Conservation (phyloP, 768 basidiomycete species). For the Xerocomus spinulosus region DNA sequence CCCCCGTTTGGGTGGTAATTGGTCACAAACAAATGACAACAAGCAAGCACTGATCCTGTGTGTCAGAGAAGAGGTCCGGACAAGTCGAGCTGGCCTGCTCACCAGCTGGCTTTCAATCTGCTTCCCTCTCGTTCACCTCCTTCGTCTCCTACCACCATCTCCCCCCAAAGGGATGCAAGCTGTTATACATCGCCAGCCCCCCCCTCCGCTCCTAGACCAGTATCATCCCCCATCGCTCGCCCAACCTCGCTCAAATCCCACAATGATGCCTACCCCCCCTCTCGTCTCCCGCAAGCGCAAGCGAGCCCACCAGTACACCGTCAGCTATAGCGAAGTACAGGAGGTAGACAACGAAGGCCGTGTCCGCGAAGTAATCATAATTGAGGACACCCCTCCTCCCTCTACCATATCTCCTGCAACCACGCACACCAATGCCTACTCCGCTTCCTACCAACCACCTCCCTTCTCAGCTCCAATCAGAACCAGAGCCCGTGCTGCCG, state of each 20-base stretch:
- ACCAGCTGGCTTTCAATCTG: conserved; percentile 34
- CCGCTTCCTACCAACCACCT: conserved; percentile 77
- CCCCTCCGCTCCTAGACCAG: conserved; percentile 56
- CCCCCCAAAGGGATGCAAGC: conserved; percentile 66
- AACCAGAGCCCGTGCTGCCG: conserved; percentile 81
- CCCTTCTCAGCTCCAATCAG: conserved; percentile 70
- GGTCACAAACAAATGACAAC: conserved; percentile 23
- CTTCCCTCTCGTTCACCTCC: conserved; percentile 15
- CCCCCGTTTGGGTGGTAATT: not conserved
- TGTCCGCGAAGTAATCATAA: conserved; percentile 84
- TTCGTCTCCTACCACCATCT: conserved; percentile 39
- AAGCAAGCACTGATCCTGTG: conserved; percentile 31
- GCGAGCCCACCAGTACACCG: conserved; percentile 73
- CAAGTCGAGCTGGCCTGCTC: conserved; percentile 29
- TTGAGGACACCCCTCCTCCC: conserved; percentile 87
- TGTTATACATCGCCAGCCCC: conserved; percentile 59
- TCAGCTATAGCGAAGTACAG: conserved; percentile 85
- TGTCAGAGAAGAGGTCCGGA: conserved; percentile 24
- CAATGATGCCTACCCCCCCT: conserved; percentile 68
- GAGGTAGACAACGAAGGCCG: conserved; percentile 77
- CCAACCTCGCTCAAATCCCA: conserved; percentile 42
- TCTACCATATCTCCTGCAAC: conserved; percentile 70
- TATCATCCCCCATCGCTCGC: conserved; percentile 59
- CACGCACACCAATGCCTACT: conserved; percentile 65
- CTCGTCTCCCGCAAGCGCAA: conserved; percentile 77